Conservation (phyloP, 1,284 basidiomycete species). For the Tilletia caries region DNA sequence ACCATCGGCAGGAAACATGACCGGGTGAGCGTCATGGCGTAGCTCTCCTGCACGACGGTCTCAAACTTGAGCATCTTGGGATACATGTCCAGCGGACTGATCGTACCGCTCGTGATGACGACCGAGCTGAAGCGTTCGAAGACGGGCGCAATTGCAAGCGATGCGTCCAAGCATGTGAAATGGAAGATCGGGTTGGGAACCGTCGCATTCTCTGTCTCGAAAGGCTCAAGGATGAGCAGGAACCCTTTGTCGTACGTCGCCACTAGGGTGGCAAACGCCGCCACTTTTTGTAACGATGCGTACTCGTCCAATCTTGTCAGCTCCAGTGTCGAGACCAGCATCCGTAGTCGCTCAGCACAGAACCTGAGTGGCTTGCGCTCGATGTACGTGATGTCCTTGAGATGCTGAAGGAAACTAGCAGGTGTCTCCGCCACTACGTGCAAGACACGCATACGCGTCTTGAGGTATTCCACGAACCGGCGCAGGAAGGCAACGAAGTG, state of each 20-base stretch:
- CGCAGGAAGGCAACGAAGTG: slow-evolving; percentile 99
- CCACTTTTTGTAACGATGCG: slow-evolving; percentile 87
- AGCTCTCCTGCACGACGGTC: slow-evolving; percentile 92
- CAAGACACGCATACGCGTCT: slow-evolving; percentile 97
- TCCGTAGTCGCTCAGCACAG: slow-evolving; percentile 91
- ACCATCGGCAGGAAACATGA: slow-evolving; percentile 98
- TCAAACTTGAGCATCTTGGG: slow-evolving; percentile 99
- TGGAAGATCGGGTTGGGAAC: slow-evolving; percentile 99
- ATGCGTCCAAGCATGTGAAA: slow-evolving; percentile 94
- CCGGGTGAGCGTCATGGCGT: slow-evolving; percentile 94
- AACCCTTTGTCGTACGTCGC: slow-evolving; percentile 99
- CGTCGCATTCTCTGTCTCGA: slow-evolving; percentile 96
- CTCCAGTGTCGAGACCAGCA: slow-evolving; percentile 87
- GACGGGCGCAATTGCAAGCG: slow-evolving; percentile 93
- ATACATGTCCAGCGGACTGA: slow-evolving; percentile 98
- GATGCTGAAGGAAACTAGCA: slow-evolving; percentile 92
- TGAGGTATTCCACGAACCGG: slow-evolving; percentile 96
- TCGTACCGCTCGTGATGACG: slow-evolving; percentile 97
- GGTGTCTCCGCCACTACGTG: slow-evolving; percentile 99
- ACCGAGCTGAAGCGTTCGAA: slow-evolving; percentile 98
- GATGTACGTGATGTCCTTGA: slow-evolving; percentile 99
- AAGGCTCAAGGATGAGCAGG: slow-evolving; percentile 93
- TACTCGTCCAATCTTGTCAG: slow-evolving; percentile 87
- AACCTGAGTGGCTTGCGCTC: slow-evolving; percentile 93
- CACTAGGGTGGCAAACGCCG: slow-evolving; percentile 91